A percentile compares a stretch with the other conserved stretches of the same genome.
Conservation (phyloP, 2,329 filamentous ascomycete species). For the Talaromyces sp. region DNA sequence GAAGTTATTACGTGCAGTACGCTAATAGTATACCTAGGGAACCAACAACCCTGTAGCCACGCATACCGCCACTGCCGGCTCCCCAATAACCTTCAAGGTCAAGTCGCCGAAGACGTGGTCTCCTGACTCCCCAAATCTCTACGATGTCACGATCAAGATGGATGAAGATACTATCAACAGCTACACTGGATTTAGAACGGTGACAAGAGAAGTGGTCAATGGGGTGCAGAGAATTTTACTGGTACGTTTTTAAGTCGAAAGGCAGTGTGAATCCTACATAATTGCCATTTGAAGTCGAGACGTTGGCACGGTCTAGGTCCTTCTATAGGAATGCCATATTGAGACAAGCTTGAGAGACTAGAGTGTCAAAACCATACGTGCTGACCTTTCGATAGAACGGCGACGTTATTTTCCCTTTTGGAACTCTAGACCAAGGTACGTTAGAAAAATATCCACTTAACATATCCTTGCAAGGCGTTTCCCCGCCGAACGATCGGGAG, state of each 20-base stretch:
- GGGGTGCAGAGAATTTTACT: conserved; percentile 51
- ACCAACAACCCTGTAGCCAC: background rate
- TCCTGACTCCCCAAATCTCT: conserved; percentile 59
- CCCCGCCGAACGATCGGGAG: background rate
- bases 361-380: background rate
- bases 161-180: conserved; percentile 57
- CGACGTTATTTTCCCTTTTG: conserved; percentile 62
- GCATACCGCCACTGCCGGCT: background rate
- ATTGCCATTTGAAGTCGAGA: no score
- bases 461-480: no score
- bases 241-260: background rate
- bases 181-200: conserved; percentile 56
- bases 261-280: background rate
- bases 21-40: background rate
- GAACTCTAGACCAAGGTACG: conserved; percentile 55
- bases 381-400: conserved; percentile 48
- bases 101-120: conserved; percentile 52
- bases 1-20: background rate
- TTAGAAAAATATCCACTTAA: background rate
- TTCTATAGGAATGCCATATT: background rate
- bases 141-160: conserved; percentile 56
- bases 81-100: background rate
- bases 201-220: conserved; percentile 57
- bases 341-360: background rate
- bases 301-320: no score